Percentiles rank a stretch among this genome's conserved stretches.
Conservation (phyloP, 352 stramenopile species). For the Pythium chondricola region DNA sequence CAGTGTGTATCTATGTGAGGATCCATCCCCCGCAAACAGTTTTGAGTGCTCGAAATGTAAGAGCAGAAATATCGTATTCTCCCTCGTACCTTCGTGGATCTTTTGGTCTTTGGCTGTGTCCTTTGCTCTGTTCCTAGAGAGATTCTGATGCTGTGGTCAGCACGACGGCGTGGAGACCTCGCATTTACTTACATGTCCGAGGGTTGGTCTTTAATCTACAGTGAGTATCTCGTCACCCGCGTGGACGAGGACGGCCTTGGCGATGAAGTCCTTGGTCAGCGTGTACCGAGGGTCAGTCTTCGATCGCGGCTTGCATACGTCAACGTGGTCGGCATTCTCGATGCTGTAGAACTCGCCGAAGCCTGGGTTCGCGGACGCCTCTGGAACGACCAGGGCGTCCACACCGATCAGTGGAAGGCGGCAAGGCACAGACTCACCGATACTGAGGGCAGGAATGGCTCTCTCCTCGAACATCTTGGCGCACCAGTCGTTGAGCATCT, state of each 20-base stretch:
- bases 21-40: too few species aligned
- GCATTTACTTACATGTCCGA: too few species aligned
- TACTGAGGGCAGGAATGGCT: slow-evolving; percentile 49
- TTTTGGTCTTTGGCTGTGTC: too few species aligned
- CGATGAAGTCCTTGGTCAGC: slow-evolving; percentile 58
- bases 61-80: too few species aligned
- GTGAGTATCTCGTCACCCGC: slow-evolving; percentile 6
- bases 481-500: slow-evolving; percentile 81
- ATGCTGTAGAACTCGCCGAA: slow-evolving; percentile 67
- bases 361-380: slow-evolving; percentile 57
- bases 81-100: too few species aligned
- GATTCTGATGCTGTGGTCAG: too few species aligned
- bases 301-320: slow-evolving; percentile 70
- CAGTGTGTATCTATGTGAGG: too few species aligned
- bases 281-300: slow-evolving; percentile 53
- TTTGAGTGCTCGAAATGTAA: too few species aligned
- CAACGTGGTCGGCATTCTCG: slow-evolving; percentile 56
- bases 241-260: slow-evolving; percentile 9
- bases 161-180: too few species aligned
- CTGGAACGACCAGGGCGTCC: slow-evolving; percentile 68
- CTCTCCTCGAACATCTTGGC: slow-evolving; percentile 41
- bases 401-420: slow-evolving; percentile 58
- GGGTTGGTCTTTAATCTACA: slow-evolving; percentile 18
- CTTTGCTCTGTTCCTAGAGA: too few species aligned
- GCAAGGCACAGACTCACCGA: slow-evolving; percentile 61